Percentiles rank a stretch among this genome's conserved stretches.
These are phyloP conservation scores for Botrytis tulipae DNA, from an alignment of 2,329 filamentous ascomycete species.

Conservation along the genomic window DNA sequence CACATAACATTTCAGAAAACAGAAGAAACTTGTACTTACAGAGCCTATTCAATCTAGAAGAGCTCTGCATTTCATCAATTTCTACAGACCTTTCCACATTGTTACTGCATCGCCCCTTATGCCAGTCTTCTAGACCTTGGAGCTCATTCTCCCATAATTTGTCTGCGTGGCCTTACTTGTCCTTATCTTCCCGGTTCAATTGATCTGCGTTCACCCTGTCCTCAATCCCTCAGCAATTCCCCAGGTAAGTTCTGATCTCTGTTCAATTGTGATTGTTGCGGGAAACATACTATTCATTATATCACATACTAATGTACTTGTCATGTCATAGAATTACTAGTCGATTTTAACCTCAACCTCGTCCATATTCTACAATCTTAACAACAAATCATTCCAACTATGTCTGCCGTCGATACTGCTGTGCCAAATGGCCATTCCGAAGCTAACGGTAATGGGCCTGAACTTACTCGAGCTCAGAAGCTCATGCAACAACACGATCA, in stretches of 20 bases:
- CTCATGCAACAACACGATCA: conserved; percentile 62
- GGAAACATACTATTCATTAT: background rate
- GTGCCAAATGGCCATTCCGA: conserved; percentile 26
- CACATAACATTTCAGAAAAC: background rate
- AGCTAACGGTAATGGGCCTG: conserved; percentile 27
- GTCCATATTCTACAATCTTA: conserved; percentile 14
- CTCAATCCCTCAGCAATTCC: conserved; percentile 15
- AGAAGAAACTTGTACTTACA: conserved; percentile 7
- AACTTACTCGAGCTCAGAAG: conserved; percentile 47
- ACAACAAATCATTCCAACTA: conserved; percentile 19
- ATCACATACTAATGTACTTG: background rate
- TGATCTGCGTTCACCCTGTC: conserved; percentile 13
- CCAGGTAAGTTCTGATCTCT: background rate
- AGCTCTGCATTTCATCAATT: conserved; percentile 18
- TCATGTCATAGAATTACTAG: conserved; percentile 11
- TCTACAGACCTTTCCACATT: conserved; percentile 20
- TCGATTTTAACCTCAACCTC: conserved; percentile 9
- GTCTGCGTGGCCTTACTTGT: conserved; percentile 35
- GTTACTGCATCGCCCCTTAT: conserved; percentile 31
- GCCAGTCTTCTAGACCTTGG: conserved; percentile 30
- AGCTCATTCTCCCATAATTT: conserved; percentile 26
- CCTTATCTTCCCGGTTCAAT: conserved; percentile 26
- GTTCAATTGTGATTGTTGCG: background rate
- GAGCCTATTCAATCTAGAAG: conserved; percentile 4
- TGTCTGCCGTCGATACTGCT: conserved; percentile 33